Evolutionary conservation across 768 basidiomycete species (phyloP).

Genomic region (Lepiota subincarnata): DNA sequence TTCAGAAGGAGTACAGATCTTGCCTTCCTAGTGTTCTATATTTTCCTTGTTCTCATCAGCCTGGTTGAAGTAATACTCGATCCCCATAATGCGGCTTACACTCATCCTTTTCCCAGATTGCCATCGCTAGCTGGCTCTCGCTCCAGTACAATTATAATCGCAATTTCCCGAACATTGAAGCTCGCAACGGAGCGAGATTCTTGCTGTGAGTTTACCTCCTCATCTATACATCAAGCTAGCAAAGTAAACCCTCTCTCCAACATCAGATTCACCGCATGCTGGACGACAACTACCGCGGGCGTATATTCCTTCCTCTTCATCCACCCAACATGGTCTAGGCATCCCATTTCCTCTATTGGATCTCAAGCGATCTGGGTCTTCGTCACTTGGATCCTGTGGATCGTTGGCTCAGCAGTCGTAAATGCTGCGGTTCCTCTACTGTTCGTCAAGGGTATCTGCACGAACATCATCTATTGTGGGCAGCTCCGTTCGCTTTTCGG

Average conservation of each 20-base stretch:
- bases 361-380: conserved; percentile 58
- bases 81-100: background rate
- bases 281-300: conserved; percentile 54
- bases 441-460: conserved; percentile 38
- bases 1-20: conserved; percentile 14
- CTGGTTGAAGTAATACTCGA: conserved; percentile 37
- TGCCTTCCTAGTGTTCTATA: conserved; percentile 40
- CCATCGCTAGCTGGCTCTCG: conserved; percentile 55
- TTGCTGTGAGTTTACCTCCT: conserved; percentile 38
- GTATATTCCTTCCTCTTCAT: conserved; percentile 54
- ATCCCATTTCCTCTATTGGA: conserved; percentile 52
- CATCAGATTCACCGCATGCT: conserved; percentile 52
- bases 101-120: conserved; percentile 31
- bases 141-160: conserved; percentile 50
- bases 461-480: conserved; percentile 45
- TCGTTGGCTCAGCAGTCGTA: conserved; percentile 49
- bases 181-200: conserved; percentile 41
- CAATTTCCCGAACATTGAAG: conserved; percentile 44
- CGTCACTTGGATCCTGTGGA: conserved; percentile 58
- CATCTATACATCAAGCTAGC: background rate
- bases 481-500: conserved; percentile 56
- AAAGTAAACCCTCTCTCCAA: conserved; percentile 1
- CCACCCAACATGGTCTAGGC: conserved; percentile 53
- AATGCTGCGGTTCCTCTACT: conserved; percentile 46
- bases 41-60: conserved; percentile 45